phyloP scores from a whole-genome alignment of 2,329 filamentous ascomycete species.

The Pseudocercospora crystallina region DNA sequence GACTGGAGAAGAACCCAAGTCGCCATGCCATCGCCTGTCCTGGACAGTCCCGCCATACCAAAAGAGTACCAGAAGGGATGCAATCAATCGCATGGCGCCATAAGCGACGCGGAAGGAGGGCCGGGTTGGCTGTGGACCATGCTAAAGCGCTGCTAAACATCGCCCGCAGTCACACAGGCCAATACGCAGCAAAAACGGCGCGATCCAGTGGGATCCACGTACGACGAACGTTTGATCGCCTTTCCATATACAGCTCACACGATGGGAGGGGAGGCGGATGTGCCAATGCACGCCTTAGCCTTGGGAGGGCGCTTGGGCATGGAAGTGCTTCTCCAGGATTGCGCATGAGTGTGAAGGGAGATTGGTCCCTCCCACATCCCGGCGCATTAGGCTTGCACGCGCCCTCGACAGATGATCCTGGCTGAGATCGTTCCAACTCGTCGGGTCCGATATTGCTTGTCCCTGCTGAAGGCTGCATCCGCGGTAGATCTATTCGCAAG shows the following conservation, averaged over 20 bases:
- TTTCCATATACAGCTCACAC: conserved; percentile 2
- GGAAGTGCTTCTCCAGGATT: conserved; percentile 5
- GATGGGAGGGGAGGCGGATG: conserved; percentile 5
- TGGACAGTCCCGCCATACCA: conserved; percentile 7
- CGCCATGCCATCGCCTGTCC: conserved; percentile 8
- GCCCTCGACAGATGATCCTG: conserved; percentile 12
- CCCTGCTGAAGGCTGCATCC: conserved; percentile 11
- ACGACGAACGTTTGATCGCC: conserved; percentile 12
- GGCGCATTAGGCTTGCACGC: conserved; percentile 7
- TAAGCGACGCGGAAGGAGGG: conserved; percentile 12
- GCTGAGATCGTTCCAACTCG: conserved; percentile 20
- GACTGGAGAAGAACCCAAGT: conserved; percentile 10
- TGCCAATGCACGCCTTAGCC: conserved; percentile 3
- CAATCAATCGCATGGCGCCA: conserved; percentile 12
- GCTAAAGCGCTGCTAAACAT: conserved; percentile 4
- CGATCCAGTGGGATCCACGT: conserved; percentile 6
- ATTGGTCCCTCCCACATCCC: conserved; percentile 10
- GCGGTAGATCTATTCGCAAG: conserved; percentile 22
- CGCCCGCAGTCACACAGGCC: conserved; percentile 12
- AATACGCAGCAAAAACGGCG: conserved; percentile 14
- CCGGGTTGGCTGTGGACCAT: conserved; percentile 11
- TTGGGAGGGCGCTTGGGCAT: not conserved
- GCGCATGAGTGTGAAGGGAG: conserved; percentile 4
- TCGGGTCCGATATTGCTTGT: conserved; percentile 18
- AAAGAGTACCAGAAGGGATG: not conserved